phyloP scores from a whole-genome alignment of 1,139 yeast genomes.

The Candida glucosophila region DNA sequence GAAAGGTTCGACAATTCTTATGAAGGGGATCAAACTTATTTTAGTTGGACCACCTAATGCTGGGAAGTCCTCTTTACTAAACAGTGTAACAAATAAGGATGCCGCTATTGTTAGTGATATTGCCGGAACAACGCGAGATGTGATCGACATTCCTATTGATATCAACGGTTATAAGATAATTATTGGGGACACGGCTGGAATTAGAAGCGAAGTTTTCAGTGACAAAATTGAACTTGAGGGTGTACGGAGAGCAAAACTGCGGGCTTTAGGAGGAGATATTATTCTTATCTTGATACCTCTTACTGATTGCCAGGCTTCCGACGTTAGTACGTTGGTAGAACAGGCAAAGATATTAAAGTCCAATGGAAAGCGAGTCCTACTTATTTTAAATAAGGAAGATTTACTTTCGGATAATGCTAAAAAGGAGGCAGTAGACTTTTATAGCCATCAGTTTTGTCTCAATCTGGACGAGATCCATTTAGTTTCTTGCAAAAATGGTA shows the following conservation, averaged over 20 bases:
- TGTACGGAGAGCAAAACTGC: slow-evolving; percentile 61
- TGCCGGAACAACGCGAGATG: slow-evolving; percentile 93
- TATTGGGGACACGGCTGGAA: slow-evolving; percentile 91
- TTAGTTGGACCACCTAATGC: slow-evolving; percentile 93
- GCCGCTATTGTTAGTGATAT: slow-evolving; percentile 87
- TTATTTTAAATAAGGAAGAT: slow-evolving; percentile 59
- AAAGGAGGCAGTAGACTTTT: slow-evolving; percentile 7
- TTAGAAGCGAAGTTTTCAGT: slow-evolving; percentile 40
- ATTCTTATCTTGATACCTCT: slow-evolving; percentile 19
- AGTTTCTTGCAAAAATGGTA: slow-evolving; percentile 55
- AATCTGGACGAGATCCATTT: slow-evolving; percentile 24
- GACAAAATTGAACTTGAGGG: slow-evolving; percentile 77
- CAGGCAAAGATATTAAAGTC: slow-evolving; percentile 25
- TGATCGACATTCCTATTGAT: slow-evolving; percentile 74
- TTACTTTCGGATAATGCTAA: slow-evolving; percentile 22
- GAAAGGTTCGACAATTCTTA: slow-evolving; percentile 52
- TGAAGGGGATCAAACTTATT: slow-evolving; percentile 66
- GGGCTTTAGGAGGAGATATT: slow-evolving; percentile 53
- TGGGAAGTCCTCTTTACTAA: slow-evolving; percentile 84
- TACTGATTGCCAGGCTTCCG: too few relatives aligned
- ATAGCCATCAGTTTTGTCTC: slow-evolving; percentile 16
- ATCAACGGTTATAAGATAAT: slow-evolving; percentile 78
- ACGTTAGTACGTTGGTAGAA: slow-evolving; percentile 17
- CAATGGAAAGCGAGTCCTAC: slow-evolving; percentile 21
- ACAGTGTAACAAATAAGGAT: slow-evolving; percentile 64